Base-by-base conservation (phyloP, 2,329 filamentous ascomycete species). In the Ophiostoma quercus region DNA sequence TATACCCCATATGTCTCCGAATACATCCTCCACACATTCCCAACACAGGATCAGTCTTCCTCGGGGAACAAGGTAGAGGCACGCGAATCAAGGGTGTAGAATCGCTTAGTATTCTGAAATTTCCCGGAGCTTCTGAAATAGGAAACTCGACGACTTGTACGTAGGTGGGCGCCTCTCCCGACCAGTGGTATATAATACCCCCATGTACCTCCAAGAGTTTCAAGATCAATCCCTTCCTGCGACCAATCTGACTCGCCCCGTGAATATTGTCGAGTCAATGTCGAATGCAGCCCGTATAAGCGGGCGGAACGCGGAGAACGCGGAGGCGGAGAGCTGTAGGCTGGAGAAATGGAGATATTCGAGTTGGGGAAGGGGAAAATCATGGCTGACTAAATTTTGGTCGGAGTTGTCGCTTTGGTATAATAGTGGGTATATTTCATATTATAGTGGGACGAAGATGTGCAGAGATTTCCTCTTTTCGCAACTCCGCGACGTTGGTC, bases 401-500 rank as follows among this genome's bases (percentile, higher is more conserved):
- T 11, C 62, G 62, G 62, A 65, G 62, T 65, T 65, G 62, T 22
- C 62, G 32, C 62, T 39, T 65, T 39, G 9, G 62, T 34, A 19
- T 1, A 8, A 9, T 16, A 32, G 57, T 62, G 25, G 25, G 7
- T 4, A 16, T 12, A 16, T 8, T 5, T 1, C n/a, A 39, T 8
- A 12, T 12, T 5, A 11, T 5, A 57, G 11, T n/a, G 8, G 62
- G 34, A 34, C 22, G 34, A n/a, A 32, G 16, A 22, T n/a, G 39
- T 43, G 63, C 12, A 25, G 37, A 47, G 65, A 43, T 16, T 47
- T 43, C 65, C 65, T 29, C 65, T 66, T 66, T 66, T 2, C 22
- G 65, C 22, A 66, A 66, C 65, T 66, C 65, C 65, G 65, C 65
- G 39, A 41, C 39, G 11, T 12, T 41, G 39, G 39, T 41, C 39